These are phyloP conservation scores for Jaminaea rosea DNA, from an alignment of 1,284 basidiomycete species.

Conservation along the genomic window DNA sequence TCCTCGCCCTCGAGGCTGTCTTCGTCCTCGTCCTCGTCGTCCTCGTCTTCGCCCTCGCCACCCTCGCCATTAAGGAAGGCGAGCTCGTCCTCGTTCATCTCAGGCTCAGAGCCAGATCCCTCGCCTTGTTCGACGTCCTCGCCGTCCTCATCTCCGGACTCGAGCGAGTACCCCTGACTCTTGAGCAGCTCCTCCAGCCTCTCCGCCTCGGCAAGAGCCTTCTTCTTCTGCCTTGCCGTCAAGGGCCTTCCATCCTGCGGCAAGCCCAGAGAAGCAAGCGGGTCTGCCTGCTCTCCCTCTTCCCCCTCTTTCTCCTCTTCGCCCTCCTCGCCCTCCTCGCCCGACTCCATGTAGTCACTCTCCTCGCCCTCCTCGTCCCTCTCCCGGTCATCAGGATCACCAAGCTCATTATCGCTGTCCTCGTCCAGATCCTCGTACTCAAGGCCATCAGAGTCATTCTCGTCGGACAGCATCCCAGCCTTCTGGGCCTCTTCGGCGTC, in stretches of 20 bases:
- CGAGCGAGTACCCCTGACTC: slow-evolving; percentile 37
- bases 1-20: slow-evolving; percentile 14
- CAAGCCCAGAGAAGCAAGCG: slow-evolving; percentile 20
- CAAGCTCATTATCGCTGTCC: slow-evolving; percentile 6
- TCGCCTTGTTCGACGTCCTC: slow-evolving; percentile 9
- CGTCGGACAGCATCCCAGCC: neutral
- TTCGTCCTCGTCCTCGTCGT: slow-evolving; percentile 22
- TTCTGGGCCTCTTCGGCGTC: neutral
- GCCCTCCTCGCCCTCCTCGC: slow-evolving; percentile 8
- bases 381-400: slow-evolving; percentile 9
- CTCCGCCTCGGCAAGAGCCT: slow-evolving; percentile 42
- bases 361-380: slow-evolving; percentile 16
- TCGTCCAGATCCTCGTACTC: slow-evolving; percentile 4
- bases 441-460: neutral
- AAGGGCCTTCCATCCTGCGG: slow-evolving; percentile 34
- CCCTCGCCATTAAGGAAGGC: slow-evolving; percentile 55
- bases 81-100: slow-evolving; percentile 58
- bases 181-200: slow-evolving; percentile 44
- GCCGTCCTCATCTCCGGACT: slow-evolving; percentile 20
- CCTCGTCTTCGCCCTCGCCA: slow-evolving; percentile 18
- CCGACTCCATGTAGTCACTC: slow-evolving; percentile 13
- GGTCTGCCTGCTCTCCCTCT: neutral
- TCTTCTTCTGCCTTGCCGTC: slow-evolving; percentile 38
- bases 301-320: slow-evolving; percentile 13
- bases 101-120: slow-evolving; percentile 7